phyloP scores from a whole-genome alignment of 2,329 filamentous ascomycete genomes.

The Trichoderma sp. region DNA sequence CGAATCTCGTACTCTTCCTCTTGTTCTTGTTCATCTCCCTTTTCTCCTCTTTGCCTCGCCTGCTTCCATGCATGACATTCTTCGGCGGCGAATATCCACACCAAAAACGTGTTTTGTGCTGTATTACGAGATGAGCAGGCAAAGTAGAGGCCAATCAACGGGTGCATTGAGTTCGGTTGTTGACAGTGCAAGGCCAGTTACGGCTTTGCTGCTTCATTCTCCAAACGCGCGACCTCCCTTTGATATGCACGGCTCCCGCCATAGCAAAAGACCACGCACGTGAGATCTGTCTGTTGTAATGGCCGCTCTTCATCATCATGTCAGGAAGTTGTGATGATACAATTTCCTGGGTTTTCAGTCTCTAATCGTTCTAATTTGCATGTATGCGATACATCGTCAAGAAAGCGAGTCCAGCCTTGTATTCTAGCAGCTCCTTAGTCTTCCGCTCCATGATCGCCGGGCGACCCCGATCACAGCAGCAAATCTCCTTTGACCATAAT shows the following conservation, averaged over 20 bases:
- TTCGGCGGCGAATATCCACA: conserved; percentile 1
- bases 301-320: too few species aligned
- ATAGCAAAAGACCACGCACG: too few species aligned
- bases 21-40: too few species aligned
- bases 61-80: not conserved
- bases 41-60: not conserved
- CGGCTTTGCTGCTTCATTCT: not conserved
- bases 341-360: too few species aligned
- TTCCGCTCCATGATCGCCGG: conserved; percentile 2
- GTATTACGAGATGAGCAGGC: not conserved
- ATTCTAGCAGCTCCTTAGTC: not conserved
- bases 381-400: too few species aligned
- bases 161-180: not conserved
- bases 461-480: not conserved
- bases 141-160: not conserved
- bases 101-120: not conserved
- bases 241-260: too few species aligned
- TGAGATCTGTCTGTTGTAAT: too few species aligned
- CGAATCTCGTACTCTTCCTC: not conserved
- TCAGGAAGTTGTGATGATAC: too few species aligned
- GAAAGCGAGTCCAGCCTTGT: not conserved
- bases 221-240: not conserved
- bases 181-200: not conserved
- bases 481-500: not conserved
- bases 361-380: too few species aligned